These are phyloP conservation scores for Wickerhamomyces silvicola DNA, from an alignment of 805 yeast species.

Conservation along the genomic window DNA sequence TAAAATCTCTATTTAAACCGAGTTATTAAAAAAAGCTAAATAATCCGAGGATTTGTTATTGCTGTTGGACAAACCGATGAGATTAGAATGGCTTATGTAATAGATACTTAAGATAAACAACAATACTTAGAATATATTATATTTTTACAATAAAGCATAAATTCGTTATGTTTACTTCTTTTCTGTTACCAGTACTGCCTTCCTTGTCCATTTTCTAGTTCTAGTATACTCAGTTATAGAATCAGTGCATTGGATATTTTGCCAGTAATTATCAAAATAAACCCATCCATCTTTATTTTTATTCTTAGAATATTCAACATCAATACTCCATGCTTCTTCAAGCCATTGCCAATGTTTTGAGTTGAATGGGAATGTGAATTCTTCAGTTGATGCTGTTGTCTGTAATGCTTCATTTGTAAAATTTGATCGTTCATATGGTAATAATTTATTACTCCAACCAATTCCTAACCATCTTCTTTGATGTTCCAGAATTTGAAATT, in stretches of 20 bases:
- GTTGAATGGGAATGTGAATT: conserved; percentile 40
- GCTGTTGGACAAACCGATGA: too few species aligned
- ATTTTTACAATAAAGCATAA: too few species aligned
- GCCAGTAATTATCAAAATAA: conserved; percentile 49
- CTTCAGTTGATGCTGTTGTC: conserved; percentile 24
- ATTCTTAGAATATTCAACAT: conserved; percentile 31
- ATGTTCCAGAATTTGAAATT: conserved; percentile 47
- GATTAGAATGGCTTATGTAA: too few species aligned
- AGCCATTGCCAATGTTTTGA: conserved; percentile 53
- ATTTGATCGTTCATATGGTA: conserved; percentile 47
- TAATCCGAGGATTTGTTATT: too few species aligned
- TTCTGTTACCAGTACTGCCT: too few species aligned
- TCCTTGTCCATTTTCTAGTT: conserved; percentile 43
- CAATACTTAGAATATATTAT: too few species aligned
- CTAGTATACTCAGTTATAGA: conserved; percentile 47
- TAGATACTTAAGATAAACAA: too few species aligned
- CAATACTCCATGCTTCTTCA: conserved; percentile 45
- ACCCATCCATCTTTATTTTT: conserved; percentile 45
- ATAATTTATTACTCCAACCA: conserved; percentile 47
- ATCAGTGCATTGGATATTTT: conserved; percentile 31
- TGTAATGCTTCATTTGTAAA: conserved; percentile 38
- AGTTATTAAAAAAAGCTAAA: too few species aligned
- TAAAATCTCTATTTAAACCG: too few species aligned
- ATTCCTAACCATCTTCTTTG: conserved; percentile 58
- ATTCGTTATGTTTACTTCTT: too few species aligned